phyloP scores from a whole-genome alignment of 73 alveolate genomes.

The Blepharisma japonicum region DNA sequence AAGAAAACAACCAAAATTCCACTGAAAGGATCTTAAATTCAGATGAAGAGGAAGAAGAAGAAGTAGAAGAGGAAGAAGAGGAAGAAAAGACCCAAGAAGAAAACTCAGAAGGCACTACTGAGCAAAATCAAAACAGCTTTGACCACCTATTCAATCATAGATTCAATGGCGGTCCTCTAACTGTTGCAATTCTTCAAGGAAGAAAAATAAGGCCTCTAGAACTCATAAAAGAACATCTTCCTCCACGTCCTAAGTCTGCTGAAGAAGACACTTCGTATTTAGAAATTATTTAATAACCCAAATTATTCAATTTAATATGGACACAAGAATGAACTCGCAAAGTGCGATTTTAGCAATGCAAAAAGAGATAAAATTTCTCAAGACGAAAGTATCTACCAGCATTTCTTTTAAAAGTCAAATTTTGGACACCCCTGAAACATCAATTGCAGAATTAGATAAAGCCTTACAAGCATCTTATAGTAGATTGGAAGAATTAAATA shows the following conservation, averaged over 20 bases:
- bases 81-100: not conserved
- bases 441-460: no score
- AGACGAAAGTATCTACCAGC: no score
- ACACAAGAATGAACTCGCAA: no score
- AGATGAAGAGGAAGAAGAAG: conserved; percentile 15
- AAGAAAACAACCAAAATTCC: not conserved
- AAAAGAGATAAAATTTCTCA: no score
- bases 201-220: conserved; percentile 14
- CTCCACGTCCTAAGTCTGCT: conserved; percentile 24
- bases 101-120: not conserved
- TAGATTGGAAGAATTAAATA: no score
- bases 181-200: not conserved
- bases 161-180: not conserved
- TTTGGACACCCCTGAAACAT: no score
- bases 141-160: not conserved
- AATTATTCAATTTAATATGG: no score
- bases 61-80: conserved; percentile 31
- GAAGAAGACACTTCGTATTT: conserved; percentile 26
- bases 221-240: conserved; percentile 8
- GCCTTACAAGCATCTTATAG: no score
- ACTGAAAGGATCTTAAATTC: not conserved
- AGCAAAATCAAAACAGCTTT: not conserved
- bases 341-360: no score
- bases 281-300: conserved; percentile 1
- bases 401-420: no score